Base-by-base conservation (phyloP, 306 rosid species). In the Begonia fuchsioides region DNA sequence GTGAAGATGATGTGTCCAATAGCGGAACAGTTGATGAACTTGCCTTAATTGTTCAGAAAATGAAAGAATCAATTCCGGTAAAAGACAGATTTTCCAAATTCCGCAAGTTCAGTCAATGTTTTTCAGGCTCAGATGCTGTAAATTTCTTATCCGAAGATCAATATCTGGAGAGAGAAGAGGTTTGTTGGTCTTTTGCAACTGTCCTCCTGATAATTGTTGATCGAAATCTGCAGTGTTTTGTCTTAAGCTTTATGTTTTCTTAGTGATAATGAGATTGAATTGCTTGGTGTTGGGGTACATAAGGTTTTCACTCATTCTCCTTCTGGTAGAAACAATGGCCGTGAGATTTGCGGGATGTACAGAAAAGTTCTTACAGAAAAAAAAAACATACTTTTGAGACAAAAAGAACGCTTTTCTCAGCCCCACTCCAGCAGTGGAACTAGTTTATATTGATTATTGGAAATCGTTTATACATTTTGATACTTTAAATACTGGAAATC, bases 141-240 rank as follows among this genome's bases (percentile, higher is more conserved):
- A 80, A 88, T 63, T 83, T 88, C 73, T 68, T 88, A 58, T 84
- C 93, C 38, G 93, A 83, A 62, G 95, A 88, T 74, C 96, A 88
- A 56, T 88, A 83, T 72, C 70, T 88, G 76, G 96, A 83, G 74
- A 81, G 82, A 67, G 80, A 50, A 66, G 93, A 83, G 88, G 95
- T 84, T 52, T 63, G 76, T 72, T 56, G 45, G 57, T 70, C 57
- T 54, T 32, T 26, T 26, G 7, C 35, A 26, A 1, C 35, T 26
- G 35, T 26, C 35, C 7, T 26, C 35, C 35, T 26, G 35, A 26
- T 26, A 26, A 26, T 26, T 26, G 35, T 26, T 26, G 35, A 26
- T 26, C 8, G 7, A 6, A 26, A 26, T 26, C 35, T 26, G 35
- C 35, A 26, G 35, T 26, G 7, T 5, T 5, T 26, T 26, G 35